Evolutionary conservation across 164 flowering plant species (phyloP), one percentile per base, ranked within the genome.

Genomic region (Magnolia kwangsiensis): DNA sequence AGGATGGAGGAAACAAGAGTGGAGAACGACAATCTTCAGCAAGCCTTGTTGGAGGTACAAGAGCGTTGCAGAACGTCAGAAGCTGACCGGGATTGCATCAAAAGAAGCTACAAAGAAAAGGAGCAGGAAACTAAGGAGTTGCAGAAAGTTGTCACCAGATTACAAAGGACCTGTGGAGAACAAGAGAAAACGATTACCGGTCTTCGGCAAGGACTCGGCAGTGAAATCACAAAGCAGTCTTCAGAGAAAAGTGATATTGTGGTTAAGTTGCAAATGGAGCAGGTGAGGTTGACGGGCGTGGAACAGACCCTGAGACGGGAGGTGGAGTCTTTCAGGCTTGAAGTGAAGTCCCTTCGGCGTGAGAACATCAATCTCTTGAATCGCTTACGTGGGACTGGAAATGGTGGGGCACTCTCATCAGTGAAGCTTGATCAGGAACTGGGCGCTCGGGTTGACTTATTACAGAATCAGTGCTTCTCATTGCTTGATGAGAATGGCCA

Each of bases 161-260:
- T 93, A 67, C 82, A 84, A 23, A 86, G 94, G 82, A 89, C 94
- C 24, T 90, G 91, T 84, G 82, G 81, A 72, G 98, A 94, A 27
- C 99, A 93, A 82, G 98, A 93, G 76, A 96, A 88, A 83, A 89
- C 95, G 72, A 91, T 94, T 75, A 82, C 71, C 49, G 98, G 95
- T 24, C 77, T 94, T 78, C 81, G 90, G 71, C 91, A 87, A 69
- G 88, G 81, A 72, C 86, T 90, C 55, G 67, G 63, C 70, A 90
- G 87, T 80, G 86, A 86, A 80, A 61, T 84, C 73, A 85, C 80
- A 77, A 87, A 79, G 64, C 81, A 75, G 51, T 72, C 86, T 29
- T 23, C 72, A 20, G 95, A 86, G 24, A 86, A 73, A 37, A 90
- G 89, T 68, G 83, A 82, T 76, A 81, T 81, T 71, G 67, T 84